phyloP scores from a whole-genome alignment of 768 basidiomycete species.

The Phylloporus rhodoxanthus region DNA sequence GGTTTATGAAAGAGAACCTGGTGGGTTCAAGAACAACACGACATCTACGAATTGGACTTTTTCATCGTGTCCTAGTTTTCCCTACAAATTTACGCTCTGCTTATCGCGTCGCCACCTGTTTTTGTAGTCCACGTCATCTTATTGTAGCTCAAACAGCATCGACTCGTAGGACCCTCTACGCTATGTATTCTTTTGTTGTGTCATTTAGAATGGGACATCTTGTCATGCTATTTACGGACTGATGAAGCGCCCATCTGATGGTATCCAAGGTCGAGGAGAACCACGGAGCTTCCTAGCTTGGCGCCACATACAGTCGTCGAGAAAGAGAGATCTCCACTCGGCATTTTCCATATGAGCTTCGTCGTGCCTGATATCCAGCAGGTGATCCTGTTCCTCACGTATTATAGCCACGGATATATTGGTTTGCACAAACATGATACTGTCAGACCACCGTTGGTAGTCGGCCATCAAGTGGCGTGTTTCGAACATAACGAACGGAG shows the following conservation, averaged over 20 bases:
- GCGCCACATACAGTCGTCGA: neutral
- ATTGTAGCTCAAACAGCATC: neutral
- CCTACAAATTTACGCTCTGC: neutral
- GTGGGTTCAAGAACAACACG: neutral
- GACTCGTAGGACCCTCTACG: constrained; percentile 1
- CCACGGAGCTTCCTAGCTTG: neutral
- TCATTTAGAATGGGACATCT: neutral
- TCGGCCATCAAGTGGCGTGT: neutral
- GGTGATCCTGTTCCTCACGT: neutral
- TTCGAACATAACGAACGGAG: neutral
- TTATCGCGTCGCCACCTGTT: neutral
- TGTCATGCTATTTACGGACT: neutral
- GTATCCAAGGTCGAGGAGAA: neutral
- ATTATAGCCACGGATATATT: neutral
- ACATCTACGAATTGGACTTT: neutral
- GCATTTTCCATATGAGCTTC: neutral
- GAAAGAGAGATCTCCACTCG: neutral
- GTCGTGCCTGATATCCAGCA: neutral
- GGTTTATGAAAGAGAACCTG: constrained; percentile 21
- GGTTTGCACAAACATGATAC: neutral
- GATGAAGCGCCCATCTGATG: neutral
- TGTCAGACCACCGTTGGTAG: neutral
- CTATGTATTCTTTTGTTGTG: neutral
- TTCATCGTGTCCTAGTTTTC: neutral
- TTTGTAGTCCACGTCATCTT: constrained; percentile 3